Evolutionary conservation across 2,329 filamentous ascomycete species (phyloP), one percentile per base, ranked within the genome.

Genomic region (Xylariomycetidae sp.): DNA sequence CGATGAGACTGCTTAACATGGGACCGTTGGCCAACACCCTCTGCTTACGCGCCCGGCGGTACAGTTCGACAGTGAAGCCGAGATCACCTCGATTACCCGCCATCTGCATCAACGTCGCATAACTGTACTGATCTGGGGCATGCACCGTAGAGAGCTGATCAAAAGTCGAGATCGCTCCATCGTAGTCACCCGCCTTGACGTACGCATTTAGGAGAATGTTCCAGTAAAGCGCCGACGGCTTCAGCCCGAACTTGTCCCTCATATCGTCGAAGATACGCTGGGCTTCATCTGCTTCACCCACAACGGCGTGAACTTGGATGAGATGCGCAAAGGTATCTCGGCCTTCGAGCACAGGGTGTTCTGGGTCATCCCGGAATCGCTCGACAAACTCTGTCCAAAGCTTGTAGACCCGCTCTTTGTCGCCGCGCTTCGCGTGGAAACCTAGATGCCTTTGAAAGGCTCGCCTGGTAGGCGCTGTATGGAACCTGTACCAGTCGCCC

Each of bases 141-240:
- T 76, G 48, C 19, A 39, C 62, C 49, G 40, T 55, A 47, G 46
- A 67, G 42, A 92, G 69, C 8, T 70, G 60, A 13, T 78, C 68
- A 48, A 93, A 88, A 30, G 71, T 68, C 6, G 65, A 53, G 36
- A 85, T 62, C 10, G 80, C 82, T 5, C 75, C 74, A n/a, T 76
- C 65, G 26, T 85, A 71, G 51, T 92, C 77, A 29, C 76, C 69
- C 1, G 73, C 72, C 45, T 76, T 77, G 13, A 71, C 69, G 57
- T 88, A 74, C 3, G 82, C 80, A 48, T 81, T 76, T 28, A 96
- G 65, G 18, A 95, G 59, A 15, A 80, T 78, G 51, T 94, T 94
- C 81, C 83, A 94, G 42, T 73, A 76, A 22, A 67, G 54, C 2
- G 70, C 56, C 42, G 77, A 74, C 6, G 80, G 81, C 25, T 63